Base-by-base conservation (phyloP, 169 alveolate genomes). In the Cytauxzoon felis region DNA sequence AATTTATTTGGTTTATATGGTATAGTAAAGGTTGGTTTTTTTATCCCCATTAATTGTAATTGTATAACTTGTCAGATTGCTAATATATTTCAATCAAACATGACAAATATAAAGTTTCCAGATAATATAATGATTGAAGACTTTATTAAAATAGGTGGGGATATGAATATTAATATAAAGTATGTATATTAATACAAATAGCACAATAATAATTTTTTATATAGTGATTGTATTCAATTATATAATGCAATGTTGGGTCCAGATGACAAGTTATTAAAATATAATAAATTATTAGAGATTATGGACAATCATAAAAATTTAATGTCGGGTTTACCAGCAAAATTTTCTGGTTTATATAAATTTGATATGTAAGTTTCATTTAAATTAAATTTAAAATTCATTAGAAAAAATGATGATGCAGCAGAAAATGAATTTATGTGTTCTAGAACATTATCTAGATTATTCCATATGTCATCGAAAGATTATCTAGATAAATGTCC, bases 391-490 rank as follows among this genome's bases (percentile, higher is more conserved):
- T 36, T 34, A 13, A n/a, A 54, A 19, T 56, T n/a, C n/a, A n/a
- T 11, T 56, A 56, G 66, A 13, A 0, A 27, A 33, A 78, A 72
- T 26, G 82, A 72, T 5, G 47, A 32, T n/a, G 58, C 43, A 3
- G 33, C 34, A 8, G 82, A 72, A 48, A 61, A 72, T 27, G 82
- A 72, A 27, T 72, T 72, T 34, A 51, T 34, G 3, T 75, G 79
- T 32, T 64, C 80, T 4, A 40, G 85, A 0, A 59, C 85, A 9
- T 65, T 75, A 40, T 52, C 72, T 36, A 34, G 85, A 16, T 57
- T 75, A 1, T 64, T 62, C 27, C 85, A 75, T 73, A 75, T 75
- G 85, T 75, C 80, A 9, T 60, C 85, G n/a, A 43, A 50, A 16
- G 60, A 48, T 50, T 75, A 75, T 45, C 63, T 42, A 43, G 42